A percentile compares a stretch with the other conserved stretches of the same genome.
These are phyloP conservation scores for Trypanosoma boissoni DNA, from an alignment of 208 protist species.

Conservation along the genomic window DNA sequence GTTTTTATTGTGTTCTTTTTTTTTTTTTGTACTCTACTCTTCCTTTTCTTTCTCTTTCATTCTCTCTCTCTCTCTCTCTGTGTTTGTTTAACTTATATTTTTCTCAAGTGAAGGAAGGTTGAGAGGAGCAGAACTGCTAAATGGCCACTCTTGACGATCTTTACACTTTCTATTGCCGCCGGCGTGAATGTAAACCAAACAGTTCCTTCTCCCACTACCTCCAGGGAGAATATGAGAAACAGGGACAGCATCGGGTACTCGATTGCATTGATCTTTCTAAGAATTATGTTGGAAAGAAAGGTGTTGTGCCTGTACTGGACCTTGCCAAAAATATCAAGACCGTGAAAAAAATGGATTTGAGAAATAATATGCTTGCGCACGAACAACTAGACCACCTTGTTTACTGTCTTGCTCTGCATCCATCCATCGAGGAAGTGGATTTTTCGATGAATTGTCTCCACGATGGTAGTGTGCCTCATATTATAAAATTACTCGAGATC, in stretches of 20 bases:
- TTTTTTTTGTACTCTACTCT: not conserved
- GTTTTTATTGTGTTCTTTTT: not conserved
- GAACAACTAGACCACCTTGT: constrained; percentile 75
- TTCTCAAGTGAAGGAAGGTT: not conserved
- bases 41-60: constrained; percentile 2
- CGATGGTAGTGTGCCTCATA: constrained; percentile 46
- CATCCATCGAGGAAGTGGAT: constrained; percentile 43
- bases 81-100: not conserved
- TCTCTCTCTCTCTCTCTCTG: not conserved
- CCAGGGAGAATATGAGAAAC: constrained; percentile 33
- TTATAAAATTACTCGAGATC: constrained; percentile 61
- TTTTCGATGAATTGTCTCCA: constrained; percentile 65
- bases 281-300: constrained; percentile 84
- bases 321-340: constrained; percentile 80
- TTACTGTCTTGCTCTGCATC: constrained; percentile 78
- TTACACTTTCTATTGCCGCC: constrained; percentile 81
- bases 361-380: constrained; percentile 69
- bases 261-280: constrained; percentile 58
- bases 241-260: constrained; percentile 29
- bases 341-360: constrained; percentile 60
- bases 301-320: constrained; percentile 76
- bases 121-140: constrained; percentile 13
- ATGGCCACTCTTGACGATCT: constrained; percentile 77
- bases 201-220: constrained; percentile 57
- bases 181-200: constrained; percentile 68